Percentiles rank a stretch among this genome's conserved stretches.
These are phyloP conservation scores for Chaetomiaceae sp. DNA, from an alignment of 2,329 filamentous ascomycete genomes.

Conservation along the genomic window DNA sequence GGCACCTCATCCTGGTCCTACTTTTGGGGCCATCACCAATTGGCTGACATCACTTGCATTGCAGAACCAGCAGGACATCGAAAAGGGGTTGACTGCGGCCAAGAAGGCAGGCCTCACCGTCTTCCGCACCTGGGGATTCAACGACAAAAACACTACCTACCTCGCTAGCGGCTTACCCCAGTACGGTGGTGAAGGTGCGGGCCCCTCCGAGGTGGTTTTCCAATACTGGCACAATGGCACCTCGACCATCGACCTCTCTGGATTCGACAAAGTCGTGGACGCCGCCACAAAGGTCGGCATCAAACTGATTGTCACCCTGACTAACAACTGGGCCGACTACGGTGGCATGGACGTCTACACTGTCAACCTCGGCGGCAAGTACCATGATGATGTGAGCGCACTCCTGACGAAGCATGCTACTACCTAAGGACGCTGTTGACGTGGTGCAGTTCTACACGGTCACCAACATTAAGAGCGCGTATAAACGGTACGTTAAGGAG, in stretches of 20 bases:
- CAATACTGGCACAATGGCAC: constrained; percentile 43
- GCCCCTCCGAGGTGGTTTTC: constrained; percentile 39
- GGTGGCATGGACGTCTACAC: constrained; percentile 56
- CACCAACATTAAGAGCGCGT: constrained; percentile 45
- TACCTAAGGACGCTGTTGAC: constrained; percentile 3
- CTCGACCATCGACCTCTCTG: constrained; percentile 37
- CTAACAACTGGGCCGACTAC: constrained; percentile 55
- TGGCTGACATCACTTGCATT: neutral
- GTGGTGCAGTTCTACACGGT: constrained; percentile 40
- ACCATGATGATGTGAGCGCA: constrained; percentile 41
- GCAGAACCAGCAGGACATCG: constrained; percentile 42
- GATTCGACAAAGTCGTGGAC: constrained; percentile 46
- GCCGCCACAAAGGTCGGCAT: constrained; percentile 43
- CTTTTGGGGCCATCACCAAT: no score
- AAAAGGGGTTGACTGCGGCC: constrained; percentile 39
- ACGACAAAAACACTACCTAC: constrained; percentile 48
- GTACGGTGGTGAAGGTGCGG: constrained; percentile 45
- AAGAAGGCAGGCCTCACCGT: constrained; percentile 45
- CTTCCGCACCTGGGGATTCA: constrained; percentile 53
- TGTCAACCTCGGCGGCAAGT: constrained; percentile 45
- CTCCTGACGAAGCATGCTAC: neutral
- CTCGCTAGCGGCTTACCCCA: constrained; percentile 40
- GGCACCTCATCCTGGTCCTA: neutral
- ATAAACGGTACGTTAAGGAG: constrained; percentile 51
- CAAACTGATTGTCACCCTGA: constrained; percentile 49